Evolutionary conservation across 1,139 yeast genomes (phyloP).

Genomic region (Petasospora rhodanensis): DNA sequence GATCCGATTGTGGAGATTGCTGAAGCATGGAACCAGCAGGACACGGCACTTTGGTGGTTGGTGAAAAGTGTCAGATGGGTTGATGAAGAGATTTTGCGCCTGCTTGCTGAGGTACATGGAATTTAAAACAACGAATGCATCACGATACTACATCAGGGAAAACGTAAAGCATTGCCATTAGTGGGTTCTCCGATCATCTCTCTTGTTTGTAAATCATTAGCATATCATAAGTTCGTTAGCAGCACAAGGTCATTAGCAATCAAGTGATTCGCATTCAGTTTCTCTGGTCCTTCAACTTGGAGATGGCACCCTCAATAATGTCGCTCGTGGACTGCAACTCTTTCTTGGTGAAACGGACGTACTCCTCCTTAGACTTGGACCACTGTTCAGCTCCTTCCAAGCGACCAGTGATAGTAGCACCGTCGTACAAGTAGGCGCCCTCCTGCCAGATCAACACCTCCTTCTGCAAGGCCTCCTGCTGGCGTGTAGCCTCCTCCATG

Average conservation of each 20-base stretch:
- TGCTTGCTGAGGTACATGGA: no score
- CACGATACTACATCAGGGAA: no score
- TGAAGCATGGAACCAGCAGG: conserved; percentile 17
- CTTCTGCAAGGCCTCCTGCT: conserved; percentile 23
- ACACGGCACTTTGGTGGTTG: conserved; percentile 19
- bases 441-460: conserved; percentile 27
- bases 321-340: conserved; percentile 24
- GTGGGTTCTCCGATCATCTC: no score
- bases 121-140: no score
- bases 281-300: conserved; percentile 14
- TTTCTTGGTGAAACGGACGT: conserved; percentile 18
- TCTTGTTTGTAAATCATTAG: no score
- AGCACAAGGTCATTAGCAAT: no score
- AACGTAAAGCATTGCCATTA: no score
- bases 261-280: no score
- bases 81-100: no score
- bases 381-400: conserved; percentile 25
- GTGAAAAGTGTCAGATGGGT: conserved; percentile 13
- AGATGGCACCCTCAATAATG: conserved; percentile 23
- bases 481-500: conserved; percentile 20
- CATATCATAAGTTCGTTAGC: no score
- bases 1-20: conserved; percentile 22
- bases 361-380: conserved; percentile 24
- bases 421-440: conserved; percentile 24
- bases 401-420: conserved; percentile 24